A percentile compares a stretch with the other conserved stretches of the same genome.
These are phyloP conservation scores for Phialophora expanda DNA, from an alignment of 2,329 filamentous ascomycete genomes.

Conservation along the genomic window DNA sequence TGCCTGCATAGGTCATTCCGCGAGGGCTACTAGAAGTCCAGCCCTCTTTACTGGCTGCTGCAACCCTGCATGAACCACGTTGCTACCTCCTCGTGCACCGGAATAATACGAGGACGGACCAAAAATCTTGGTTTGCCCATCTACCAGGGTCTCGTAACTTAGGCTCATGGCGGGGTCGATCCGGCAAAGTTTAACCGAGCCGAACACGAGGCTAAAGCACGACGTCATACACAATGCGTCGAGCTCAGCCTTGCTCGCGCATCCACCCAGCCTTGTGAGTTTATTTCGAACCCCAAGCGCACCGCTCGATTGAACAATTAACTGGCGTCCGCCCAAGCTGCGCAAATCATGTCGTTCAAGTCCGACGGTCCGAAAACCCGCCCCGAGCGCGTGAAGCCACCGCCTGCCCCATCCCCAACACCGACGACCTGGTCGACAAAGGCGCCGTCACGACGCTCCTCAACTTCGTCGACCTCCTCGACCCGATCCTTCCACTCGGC, in stretches of 20 bases:
- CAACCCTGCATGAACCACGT: conserved; percentile 8
- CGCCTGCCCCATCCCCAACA: conserved; percentile 15
- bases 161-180: not conserved
- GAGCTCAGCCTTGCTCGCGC: not conserved
- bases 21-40: not conserved
- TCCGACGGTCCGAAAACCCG: conserved; percentile 35
- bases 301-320: not conserved
- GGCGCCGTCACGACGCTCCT: conserved; percentile 32
- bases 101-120: not conserved
- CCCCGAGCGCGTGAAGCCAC: conserved; percentile 37
- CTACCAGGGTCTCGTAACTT: not conserved
- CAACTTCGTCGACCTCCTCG: conserved; percentile 31
- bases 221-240: not conserved
- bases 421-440: conserved; percentile 28
- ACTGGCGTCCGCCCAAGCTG: not conserved
- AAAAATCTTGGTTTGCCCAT: conserved; percentile 1
- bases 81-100: not conserved
- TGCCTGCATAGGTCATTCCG: not conserved
- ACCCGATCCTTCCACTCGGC: conserved; percentile 39
- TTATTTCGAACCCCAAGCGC: not conserved
- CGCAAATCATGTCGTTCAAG: conserved; percentile 37
- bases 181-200: not conserved
- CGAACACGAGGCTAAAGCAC: not conserved
- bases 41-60: not conserved
- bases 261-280: not conserved